Percentiles rank a stretch among this genome's conserved stretches.
Conservation (phyloP, 225 moss, liverwort and hornwort genomes). For the Straminergon stramineum region DNA sequence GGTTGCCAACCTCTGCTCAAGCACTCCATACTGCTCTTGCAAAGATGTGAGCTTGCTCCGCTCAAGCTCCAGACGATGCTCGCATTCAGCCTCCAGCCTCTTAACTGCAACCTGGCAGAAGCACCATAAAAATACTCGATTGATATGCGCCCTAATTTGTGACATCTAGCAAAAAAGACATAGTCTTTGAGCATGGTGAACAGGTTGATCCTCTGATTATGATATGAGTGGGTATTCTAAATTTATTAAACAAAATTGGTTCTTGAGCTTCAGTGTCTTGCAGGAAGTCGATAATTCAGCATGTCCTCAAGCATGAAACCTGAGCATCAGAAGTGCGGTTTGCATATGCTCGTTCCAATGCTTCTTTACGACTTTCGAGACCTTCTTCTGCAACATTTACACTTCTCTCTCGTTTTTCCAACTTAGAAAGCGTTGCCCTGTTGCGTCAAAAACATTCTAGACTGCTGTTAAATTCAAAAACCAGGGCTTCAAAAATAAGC, state of each 20-base stretch:
- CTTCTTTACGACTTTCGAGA: slow-evolving; percentile 29
- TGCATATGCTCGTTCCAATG: slow-evolving; percentile 38
- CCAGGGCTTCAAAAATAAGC: not conserved
- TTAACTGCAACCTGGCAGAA: slow-evolving; percentile 34
- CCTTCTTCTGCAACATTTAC: slow-evolving; percentile 40
- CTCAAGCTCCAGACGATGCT: slow-evolving; percentile 38
- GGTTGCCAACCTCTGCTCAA: slow-evolving; percentile 32
- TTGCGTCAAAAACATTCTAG: not conserved
- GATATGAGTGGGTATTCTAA: not conserved
- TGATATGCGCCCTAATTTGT: not conserved
- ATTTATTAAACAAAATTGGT: not conserved
- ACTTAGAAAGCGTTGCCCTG: slow-evolving; percentile 44
- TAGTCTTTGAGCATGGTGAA: not conserved
- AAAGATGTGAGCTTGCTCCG: slow-evolving; percentile 32
- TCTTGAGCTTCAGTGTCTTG: not conserved
- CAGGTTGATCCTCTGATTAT: not conserved
- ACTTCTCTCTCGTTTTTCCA: slow-evolving; percentile 62
- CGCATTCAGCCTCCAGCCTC: slow-evolving; percentile 45
- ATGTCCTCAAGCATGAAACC: slow-evolving; percentile 9
- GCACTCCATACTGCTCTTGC: slow-evolving; percentile 41
- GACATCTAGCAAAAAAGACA: not conserved
- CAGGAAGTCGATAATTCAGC: not conserved
- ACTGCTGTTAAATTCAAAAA: not conserved
- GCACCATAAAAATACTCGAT: not conserved
- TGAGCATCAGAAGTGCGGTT: slow-evolving; percentile 44